Evolutionary conservation across 2,329 filamentous ascomycete species (phyloP).

Genomic region (Zalaria sp.): DNA sequence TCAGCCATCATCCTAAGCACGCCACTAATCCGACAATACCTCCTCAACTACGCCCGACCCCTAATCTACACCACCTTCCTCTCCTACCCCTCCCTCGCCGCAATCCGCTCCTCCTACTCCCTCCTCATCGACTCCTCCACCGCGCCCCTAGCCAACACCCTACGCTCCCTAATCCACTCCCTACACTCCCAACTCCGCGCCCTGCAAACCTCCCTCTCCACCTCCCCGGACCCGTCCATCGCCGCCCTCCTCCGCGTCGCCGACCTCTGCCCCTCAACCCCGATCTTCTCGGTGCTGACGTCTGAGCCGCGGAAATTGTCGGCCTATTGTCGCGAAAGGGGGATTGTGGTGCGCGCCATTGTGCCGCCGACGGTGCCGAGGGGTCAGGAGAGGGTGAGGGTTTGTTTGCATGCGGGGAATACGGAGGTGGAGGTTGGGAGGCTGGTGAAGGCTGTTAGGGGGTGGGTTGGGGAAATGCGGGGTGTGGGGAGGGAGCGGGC

Average conservation of each 20-base stretch:
- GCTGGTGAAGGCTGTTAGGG: conserved; percentile 33
- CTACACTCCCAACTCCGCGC: conserved; percentile 14
- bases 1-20: conserved; percentile 50
- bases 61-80: conserved; percentile 63
- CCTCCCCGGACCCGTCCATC: neutral
- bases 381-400: conserved; percentile 48
- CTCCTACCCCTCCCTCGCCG: conserved; percentile 45
- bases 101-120: conserved; percentile 43
- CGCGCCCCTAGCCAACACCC: conserved; percentile 10
- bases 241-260: conserved; percentile 16
- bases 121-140: conserved; percentile 28
- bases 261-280: conserved; percentile 34
- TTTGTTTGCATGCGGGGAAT: conserved; percentile 57
- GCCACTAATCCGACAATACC: conserved; percentile 42
- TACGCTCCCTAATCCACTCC: conserved; percentile 4
- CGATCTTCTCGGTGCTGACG: conserved; percentile 51
- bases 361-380: conserved; percentile 53
- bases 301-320: conserved; percentile 44
- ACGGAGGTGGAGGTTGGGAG: conserved; percentile 41
- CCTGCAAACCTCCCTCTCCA: neutral
- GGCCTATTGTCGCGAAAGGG: conserved; percentile 41
- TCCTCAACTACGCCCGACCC: conserved; percentile 63
- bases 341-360: conserved; percentile 50
- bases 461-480: conserved; percentile 27
- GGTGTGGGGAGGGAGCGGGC: neutral